Evolutionary conservation across 2,329 filamentous ascomycete species (phyloP), one percentile per base, ranked within the genome.

Genomic region (Hypoxylon sp.): DNA sequence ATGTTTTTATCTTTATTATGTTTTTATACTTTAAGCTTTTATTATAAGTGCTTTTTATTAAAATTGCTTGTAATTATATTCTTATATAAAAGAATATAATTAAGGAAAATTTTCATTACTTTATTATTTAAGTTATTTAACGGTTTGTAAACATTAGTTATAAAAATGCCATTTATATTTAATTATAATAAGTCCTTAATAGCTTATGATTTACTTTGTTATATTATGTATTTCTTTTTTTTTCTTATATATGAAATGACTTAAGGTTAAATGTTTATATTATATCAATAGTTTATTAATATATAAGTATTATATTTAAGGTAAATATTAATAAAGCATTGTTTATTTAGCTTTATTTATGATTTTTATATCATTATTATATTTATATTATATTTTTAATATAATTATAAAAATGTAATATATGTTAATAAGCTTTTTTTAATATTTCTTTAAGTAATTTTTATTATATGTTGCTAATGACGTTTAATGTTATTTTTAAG

Each of bases 141-240:
- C 19, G 34, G 6, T 17, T 51, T 34, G 34, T 51, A 51, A 51
- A 51, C 30, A 14, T 51, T 51, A 5, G 34, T 51, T 17, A 51
- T 19, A 34, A 21, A 34, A 7, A 51, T 19, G 9, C 17, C 17
- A 34, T 51, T 51, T 34, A 51, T 51, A 32, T 19, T 51, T 5
- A 51, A 34, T 34, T 51, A 51, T 51, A 51, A 51, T 34, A 51
- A 1, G 11, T 51, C 17, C 19, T 51, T 51, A 51, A 34, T 34
- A 5, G 1, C 34, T 34, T 51, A 51, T 34, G 9, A 14, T 19
- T 51, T 51, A 51, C 6, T 51, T 51, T 51, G 34, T 51, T 51
- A 51, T 17, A 34, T 51, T 34, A 9, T n/a, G 34, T 51, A 51
- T 51, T 32, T 34, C 34, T 51, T 51, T 51, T 19, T 34, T 51